Conservation (phyloP, 306 rosid species). For the Mimosa pudica region DNA sequence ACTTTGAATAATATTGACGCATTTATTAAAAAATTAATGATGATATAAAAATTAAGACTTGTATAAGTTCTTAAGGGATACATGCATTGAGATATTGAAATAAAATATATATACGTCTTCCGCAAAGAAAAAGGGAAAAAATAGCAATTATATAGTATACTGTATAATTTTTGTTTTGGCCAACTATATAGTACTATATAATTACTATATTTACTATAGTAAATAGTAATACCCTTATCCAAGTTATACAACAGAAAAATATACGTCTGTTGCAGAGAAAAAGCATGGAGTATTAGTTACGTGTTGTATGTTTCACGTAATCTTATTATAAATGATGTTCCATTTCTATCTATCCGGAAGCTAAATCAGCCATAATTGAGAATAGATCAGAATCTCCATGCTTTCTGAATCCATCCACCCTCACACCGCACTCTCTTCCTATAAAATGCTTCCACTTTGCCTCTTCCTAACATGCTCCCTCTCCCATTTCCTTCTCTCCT, state of each 20-base stretch:
- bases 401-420: neutral
- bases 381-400: neutral
- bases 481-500: neutral
- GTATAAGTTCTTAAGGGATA: too few species aligned
- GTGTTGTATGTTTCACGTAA: neutral
- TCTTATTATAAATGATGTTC: neutral
- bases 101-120: too few species aligned
- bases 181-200: too few species aligned
- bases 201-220: too few species aligned
- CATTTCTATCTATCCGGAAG: neutral
- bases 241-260: too few species aligned
- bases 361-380: neutral
- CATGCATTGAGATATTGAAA: too few species aligned
- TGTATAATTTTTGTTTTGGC: too few species aligned
- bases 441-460: constrained; percentile 11
- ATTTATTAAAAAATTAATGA: neutral
- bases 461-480: neutral
- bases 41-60: too few species aligned
- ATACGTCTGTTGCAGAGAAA: too few species aligned
- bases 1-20: too few species aligned
- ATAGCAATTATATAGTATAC: too few species aligned
- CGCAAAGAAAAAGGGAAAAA: neutral
- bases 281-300: neutral
- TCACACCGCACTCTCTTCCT: constrained; percentile 3
- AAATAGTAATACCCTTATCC: too few species aligned